Evolutionary conservation across 257 asterid species (phyloP).

Genomic region (Salvia splendens): DNA sequence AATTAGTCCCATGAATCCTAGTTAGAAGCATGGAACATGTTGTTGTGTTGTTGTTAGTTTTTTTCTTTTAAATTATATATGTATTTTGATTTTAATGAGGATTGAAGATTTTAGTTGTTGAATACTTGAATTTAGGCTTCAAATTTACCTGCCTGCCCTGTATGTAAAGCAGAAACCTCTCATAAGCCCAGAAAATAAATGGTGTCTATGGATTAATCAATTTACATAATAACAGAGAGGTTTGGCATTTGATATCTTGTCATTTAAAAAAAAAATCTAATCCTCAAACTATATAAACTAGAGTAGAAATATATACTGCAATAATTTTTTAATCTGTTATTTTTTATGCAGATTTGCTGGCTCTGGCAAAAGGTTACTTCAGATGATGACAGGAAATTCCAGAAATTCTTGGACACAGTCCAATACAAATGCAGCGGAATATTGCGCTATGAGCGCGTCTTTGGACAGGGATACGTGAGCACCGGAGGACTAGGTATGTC

Average conservation of each 20-base stretch:
- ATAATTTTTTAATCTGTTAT: constrained; percentile 16
- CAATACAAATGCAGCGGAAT: constrained; percentile 89
- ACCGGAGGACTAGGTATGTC: constrained; percentile 92
- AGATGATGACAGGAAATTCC: constrained; percentile 76
- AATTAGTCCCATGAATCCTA: not conserved
- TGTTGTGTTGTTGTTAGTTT: not conserved
- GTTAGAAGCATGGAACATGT: not conserved
- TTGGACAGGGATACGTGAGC: constrained; percentile 94
- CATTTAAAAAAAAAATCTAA: not conserved
- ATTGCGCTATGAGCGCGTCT: constrained; percentile 88
- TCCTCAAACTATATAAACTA: not conserved
- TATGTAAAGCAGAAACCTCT: not conserved
- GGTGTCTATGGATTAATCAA: not conserved
- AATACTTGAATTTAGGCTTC: not conserved
- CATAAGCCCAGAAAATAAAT: not conserved
- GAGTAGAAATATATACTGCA: not conserved
- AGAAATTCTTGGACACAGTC: constrained; percentile 87
- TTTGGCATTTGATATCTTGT: constrained; percentile 3
- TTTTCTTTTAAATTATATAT: not conserved
- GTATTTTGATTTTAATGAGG: not conserved
- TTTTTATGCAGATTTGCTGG: constrained; percentile 80
- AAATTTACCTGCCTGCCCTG: not conserved
- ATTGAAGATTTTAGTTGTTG: not conserved
- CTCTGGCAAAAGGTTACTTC: constrained; percentile 82
- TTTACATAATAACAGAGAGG: not conserved